phyloP scores from a whole-genome alignment of 208 protist genomes.

The Trypanosomatidae sp. region DNA sequence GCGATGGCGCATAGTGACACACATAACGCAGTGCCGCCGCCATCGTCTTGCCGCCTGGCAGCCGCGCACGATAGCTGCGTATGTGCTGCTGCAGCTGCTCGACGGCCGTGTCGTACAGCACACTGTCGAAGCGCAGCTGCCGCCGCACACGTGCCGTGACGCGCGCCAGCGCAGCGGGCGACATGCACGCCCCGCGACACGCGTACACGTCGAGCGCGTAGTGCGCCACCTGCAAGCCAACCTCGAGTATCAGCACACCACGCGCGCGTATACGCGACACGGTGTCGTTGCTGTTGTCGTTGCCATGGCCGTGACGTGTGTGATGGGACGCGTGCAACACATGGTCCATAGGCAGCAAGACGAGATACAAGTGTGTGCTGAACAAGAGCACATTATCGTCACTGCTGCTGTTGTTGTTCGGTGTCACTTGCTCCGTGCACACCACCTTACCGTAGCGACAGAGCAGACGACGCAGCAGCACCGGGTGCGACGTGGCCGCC shows the following conservation, averaged over 20 bases:
- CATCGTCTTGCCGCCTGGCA: constrained; percentile 23
- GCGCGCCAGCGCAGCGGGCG: constrained; percentile 27
- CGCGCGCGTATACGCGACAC: constrained; percentile 20
- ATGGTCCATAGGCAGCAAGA: constrained; percentile 37
- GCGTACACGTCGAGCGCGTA: constrained; percentile 83
- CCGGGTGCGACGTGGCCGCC: constrained; percentile 28
- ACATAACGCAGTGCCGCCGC: constrained; percentile 43
- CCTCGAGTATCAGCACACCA: constrained; percentile 69
- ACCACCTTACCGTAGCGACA: constrained; percentile 81
- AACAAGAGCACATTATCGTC: constrained; percentile 25
- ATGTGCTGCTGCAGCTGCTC: constrained; percentile 20
- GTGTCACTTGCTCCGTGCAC: background rate
- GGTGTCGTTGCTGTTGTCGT: constrained; percentile 5
- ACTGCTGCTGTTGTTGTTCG: constrained; percentile 2
- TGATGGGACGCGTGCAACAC: constrained; percentile 9
- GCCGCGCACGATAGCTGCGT: constrained; percentile 8
- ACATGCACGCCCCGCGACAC: constrained; percentile 39
- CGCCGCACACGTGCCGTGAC: constrained; percentile 62
- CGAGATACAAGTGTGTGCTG: constrained; percentile 55
- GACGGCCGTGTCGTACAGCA: constrained; percentile 70
- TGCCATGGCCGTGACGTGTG: background rate
- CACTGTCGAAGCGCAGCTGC: constrained; percentile 49
- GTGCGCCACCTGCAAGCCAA: constrained; percentile 79
- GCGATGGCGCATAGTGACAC: constrained; percentile 61
- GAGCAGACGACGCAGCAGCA: constrained; percentile 50